Conservation (phyloP, 257 asterid genomes). For the Solanum pimpinellifolium region DNA sequence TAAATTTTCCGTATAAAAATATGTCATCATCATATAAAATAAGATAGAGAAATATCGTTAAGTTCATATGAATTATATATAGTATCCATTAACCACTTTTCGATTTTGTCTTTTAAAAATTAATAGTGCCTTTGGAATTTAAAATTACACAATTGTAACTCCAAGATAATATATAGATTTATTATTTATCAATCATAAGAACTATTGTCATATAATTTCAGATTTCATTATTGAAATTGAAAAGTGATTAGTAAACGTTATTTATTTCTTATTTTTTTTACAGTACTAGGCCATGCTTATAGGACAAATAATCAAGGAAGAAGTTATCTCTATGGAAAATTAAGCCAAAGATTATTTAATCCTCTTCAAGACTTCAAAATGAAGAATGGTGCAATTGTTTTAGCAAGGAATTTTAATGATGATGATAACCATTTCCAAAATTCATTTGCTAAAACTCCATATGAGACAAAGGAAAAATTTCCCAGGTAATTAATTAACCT, state of each 20-base stretch:
- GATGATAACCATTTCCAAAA: neutral
- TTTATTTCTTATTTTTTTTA: neutral
- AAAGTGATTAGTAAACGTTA: no score
- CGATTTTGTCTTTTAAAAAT: no score
- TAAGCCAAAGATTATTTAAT: conserved; percentile 24
- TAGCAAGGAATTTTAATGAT: conserved; percentile 9
- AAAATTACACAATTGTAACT: no score
- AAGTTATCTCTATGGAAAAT: conserved; percentile 16
- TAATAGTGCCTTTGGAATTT: no score
- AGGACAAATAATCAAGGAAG: conserved; percentile 35
- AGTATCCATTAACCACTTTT: no score
- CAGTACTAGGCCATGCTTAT: conserved; percentile 62
- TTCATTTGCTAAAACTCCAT: neutral
- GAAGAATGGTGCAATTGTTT: conserved; percentile 48
- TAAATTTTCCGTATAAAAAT: rapidly evolving
- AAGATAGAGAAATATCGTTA: rapidly evolving
- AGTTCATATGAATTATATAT: neutral
- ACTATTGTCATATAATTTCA: no score
- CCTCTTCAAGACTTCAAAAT: conserved; percentile 44
- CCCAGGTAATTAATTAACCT: neutral
- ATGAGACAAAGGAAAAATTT: neutral
- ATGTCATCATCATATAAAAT: neutral
- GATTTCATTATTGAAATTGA: no score
- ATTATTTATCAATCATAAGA: no score
- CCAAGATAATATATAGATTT: no score